These are phyloP conservation scores for Pichia eremophila DNA, from an alignment of 805 yeast species.

Conservation along the genomic window DNA sequence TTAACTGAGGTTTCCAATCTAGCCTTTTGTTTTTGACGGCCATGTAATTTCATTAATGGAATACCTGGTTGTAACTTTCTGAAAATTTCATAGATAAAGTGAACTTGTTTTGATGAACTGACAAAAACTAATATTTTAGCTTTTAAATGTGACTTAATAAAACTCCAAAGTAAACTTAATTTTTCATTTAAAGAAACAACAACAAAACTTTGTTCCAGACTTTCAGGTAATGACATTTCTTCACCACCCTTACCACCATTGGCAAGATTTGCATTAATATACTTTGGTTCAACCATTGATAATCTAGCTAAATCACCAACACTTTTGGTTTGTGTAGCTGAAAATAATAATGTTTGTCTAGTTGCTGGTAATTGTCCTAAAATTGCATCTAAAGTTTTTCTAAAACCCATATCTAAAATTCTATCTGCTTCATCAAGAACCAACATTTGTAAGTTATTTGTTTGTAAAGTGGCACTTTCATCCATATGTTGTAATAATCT, in stretches of 20 bases:
- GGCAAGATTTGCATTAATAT: conserved; percentile 36
- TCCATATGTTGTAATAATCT: conserved; percentile 84
- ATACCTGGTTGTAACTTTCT: conserved; percentile 88
- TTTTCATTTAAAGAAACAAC: conserved; percentile 68
- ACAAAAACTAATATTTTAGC: conserved; percentile 73
- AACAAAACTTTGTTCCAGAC: conserved; percentile 76
- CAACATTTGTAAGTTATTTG: conserved; percentile 64
- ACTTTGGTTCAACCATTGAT: conserved; percentile 56
- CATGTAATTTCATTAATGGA: conserved; percentile 75
- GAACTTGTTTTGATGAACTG: conserved; percentile 85
- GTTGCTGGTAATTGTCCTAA: conserved; percentile 66
- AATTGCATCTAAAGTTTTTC: conserved; percentile 71
- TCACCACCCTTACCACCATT: conserved; percentile 9
- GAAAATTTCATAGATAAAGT: conserved; percentile 79
- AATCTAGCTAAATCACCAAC: conserved; percentile 76
- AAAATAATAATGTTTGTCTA: conserved; percentile 75
- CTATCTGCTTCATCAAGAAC: conserved; percentile 91
- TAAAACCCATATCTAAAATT: conserved; percentile 89
- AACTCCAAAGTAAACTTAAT: conserved; percentile 77
- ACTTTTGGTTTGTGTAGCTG: conserved; percentile 84
- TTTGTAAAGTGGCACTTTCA: conserved; percentile 73
- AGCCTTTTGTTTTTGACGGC: conserved; percentile 85
- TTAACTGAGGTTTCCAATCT: conserved; percentile 73
- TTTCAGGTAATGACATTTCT: conserved; percentile 55
- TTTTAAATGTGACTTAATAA: conserved; percentile 74